Percentiles rank a stretch among this genome's conserved stretches.
Conservation (phyloP, 73 alveolate genomes). For the Paramecium pentaurelia region DNA sequence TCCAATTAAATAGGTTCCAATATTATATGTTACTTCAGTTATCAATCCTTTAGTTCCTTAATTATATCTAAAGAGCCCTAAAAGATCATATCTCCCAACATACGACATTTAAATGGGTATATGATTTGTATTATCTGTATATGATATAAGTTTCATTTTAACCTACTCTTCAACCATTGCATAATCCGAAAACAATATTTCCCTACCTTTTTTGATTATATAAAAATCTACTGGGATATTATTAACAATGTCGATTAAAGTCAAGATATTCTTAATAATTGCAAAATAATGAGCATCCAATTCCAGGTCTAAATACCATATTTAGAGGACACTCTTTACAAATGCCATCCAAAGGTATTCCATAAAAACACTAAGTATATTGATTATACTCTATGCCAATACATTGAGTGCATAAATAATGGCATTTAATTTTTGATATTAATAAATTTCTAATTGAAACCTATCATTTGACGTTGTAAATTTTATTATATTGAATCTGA, state of each 20-base stretch:
- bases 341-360: not conserved
- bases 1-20: not conserved
- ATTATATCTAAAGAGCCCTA: not conserved
- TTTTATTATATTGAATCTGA: not conserved
- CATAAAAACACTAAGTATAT: not conserved
- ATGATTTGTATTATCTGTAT: too few species aligned
- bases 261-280: too few species aligned
- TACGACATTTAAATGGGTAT: too few species aligned
- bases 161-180: too few species aligned
- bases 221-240: not conserved
- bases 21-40: not conserved
- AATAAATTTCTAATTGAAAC: not conserved
- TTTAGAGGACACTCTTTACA: not conserved
- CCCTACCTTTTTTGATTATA: not conserved
- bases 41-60: not conserved
- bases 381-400: not conserved
- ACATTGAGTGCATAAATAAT: not conserved
- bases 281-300: not conserved
- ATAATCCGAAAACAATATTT: too few species aligned
- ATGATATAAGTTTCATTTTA: too few species aligned
- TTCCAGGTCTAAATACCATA: too few species aligned
- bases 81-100: too few species aligned
- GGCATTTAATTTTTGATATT: not conserved
- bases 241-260: not conserved
- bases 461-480: not conserved